These are phyloP conservation scores for Ustilago shanxiensis DNA, from an alignment of 1,284 basidiomycete genomes.

Conservation along the genomic window DNA sequence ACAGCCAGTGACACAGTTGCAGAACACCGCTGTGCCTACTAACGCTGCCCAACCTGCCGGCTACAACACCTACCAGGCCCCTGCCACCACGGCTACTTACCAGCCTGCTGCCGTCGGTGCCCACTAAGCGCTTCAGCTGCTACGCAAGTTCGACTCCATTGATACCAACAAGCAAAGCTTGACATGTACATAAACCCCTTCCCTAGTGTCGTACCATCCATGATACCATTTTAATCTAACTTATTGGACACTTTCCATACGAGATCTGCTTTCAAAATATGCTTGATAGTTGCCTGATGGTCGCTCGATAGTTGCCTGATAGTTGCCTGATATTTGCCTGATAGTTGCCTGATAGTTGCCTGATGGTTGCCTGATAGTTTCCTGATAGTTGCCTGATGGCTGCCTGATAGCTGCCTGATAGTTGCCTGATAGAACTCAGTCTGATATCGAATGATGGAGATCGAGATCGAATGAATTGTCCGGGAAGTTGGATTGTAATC, in stretches of 20 bases:
- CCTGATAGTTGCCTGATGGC: too few species aligned
- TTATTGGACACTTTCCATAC: slow-evolving; percentile 2
- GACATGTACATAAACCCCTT: not conserved
- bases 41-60: slow-evolving; percentile 14
- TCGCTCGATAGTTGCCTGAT: too few species aligned
- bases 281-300: too few species aligned
- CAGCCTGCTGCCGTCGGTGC: slow-evolving; percentile 25
- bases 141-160: not conserved
- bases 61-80: slow-evolving; percentile 6
- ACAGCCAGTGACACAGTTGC: slow-evolving; percentile 3
- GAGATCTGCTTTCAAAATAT: not conserved
- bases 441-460: too few species aligned
- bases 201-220: not conserved
- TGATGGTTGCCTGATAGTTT: too few species aligned
- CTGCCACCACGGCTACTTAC: slow-evolving; percentile 8
- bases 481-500: too few species aligned
- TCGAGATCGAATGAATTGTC: too few species aligned
- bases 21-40: slow-evolving; percentile 9
- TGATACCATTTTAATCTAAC: slow-evolving; percentile 17
- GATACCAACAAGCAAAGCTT: not conserved
- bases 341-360: too few species aligned
- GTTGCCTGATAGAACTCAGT: too few species aligned
- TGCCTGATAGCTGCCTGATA: too few species aligned
- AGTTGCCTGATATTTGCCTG: too few species aligned
- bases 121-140: slow-evolving; percentile 18